Conservation (phyloP, 352 stramenopile genomes). For the Globisporangium solare region DNA sequence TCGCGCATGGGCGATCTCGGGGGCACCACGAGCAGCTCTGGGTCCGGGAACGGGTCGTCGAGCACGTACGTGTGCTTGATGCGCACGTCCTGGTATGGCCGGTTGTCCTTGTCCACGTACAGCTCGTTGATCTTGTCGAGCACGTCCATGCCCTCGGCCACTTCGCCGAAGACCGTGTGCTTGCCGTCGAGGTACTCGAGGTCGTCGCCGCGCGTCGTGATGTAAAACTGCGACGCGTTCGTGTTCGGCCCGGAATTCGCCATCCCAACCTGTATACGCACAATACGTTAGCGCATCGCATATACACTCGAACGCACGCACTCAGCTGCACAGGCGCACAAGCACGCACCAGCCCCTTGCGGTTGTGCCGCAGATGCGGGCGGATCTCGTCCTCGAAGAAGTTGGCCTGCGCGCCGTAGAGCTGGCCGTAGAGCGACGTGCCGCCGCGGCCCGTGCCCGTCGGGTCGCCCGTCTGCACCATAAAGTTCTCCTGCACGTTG, state of each 20-base stretch:
- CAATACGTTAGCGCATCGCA: neutral
- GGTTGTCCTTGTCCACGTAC: constrained; percentile 93
- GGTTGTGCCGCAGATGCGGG: constrained; percentile 44
- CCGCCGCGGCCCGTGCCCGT: constrained; percentile 94
- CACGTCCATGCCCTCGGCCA: constrained; percentile 93
- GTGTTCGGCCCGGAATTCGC: constrained; percentile 73
- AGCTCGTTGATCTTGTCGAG: constrained; percentile 92
- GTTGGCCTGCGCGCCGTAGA: constrained; percentile 80
- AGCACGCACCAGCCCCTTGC: constrained; percentile 32
- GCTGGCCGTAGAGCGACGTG: constrained; percentile 91
- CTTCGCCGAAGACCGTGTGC: constrained; percentile 90
- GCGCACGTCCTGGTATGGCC: constrained; percentile 96
- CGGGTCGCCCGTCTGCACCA: constrained; percentile 87
- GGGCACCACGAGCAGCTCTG: constrained; percentile 64
- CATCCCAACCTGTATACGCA: constrained; percentile 57
- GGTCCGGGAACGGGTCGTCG: constrained; percentile 82
- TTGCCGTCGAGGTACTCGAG: constrained; percentile 90
- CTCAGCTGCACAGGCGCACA: neutral
- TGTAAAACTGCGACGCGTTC: constrained; percentile 95
- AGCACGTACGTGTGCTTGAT: constrained; percentile 92
- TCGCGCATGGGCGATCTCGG: constrained; percentile 82
- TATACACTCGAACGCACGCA: neutral
- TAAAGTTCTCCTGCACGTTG: constrained; percentile 95
- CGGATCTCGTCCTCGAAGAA: constrained; percentile 80
- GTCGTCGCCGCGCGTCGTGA: constrained; percentile 90